Evolutionary conservation across 208 protist species (phyloP), one percentile per base, ranked within the genome.

Genomic region (Leishmania major): DNA sequence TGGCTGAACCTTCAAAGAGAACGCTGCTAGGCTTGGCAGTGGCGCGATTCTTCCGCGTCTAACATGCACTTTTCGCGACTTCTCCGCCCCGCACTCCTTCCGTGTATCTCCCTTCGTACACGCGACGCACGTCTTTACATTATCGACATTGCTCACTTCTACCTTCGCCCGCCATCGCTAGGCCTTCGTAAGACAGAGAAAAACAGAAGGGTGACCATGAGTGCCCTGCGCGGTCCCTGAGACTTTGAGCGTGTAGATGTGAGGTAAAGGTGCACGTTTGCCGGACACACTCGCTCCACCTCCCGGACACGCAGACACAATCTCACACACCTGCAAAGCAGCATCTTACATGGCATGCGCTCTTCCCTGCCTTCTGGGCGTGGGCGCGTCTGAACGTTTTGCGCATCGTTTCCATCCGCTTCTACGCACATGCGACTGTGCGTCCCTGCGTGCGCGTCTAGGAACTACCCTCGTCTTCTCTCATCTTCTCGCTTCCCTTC

Each of bases 41-140:
- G 0, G 93, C 90, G 1, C 92, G 83, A 49, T 43, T 93, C 5
- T 90, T 96, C 74, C 80, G 79, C 57, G 13, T 96, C 3, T 94
- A 88, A 75, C 0, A 8, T 22, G 51, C 25, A 59, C 5, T 31
- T n/a, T 45, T 3, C 13, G 28, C 35, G 19, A 31, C 13, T 22
- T 77, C 43, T 59, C 25, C 35, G 71, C 0, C 40, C n/a, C 49
- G n/a, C 25, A 2, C 13, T 75, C 49, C 74, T 37, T 66, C 8
- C 5, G n/a, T 73, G 3, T 40, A 3, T 66, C 45, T 2, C 5
- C 35, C 35, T 40, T n/a, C 1, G 3, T 53, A 1, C 69, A 5
- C n/a, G 28, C 40, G 40, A 10, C 13, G 31, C 13, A 22, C n/a
- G 8, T 19, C 62, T 22, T 31, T 6, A 40, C 10, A 67, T 67